Percentiles rank a stretch among this genome's conserved stretches.
Evolutionary conservation across 2,329 filamentous ascomycete species (phyloP).

Genomic region (Mollisia scopiformis): DNA sequence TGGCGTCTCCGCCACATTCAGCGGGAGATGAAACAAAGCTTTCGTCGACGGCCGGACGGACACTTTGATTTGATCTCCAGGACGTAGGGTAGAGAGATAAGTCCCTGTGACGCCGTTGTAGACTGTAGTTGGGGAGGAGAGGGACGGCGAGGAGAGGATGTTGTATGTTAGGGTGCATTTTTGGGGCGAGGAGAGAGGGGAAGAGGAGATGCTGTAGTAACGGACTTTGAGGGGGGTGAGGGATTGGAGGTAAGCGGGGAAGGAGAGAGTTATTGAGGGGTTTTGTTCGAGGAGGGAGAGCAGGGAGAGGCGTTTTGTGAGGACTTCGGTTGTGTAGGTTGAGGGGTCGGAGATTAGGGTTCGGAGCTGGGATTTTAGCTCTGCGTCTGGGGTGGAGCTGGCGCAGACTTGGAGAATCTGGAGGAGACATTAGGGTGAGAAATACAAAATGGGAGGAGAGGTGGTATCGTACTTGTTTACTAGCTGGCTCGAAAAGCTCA

Average conservation of each 20-base stretch:
- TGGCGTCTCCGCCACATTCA: conserved; percentile 31
- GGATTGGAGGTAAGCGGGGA: conserved; percentile 70
- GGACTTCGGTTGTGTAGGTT: background rate
- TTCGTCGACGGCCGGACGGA: background rate
- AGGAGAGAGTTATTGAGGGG: conserved; percentile 58
- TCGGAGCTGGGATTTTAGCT: background rate
- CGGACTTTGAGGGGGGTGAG: conserved; percentile 74
- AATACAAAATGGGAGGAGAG: conserved; percentile 20
- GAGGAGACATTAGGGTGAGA: background rate
- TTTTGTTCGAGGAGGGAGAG: conserved; percentile 71
- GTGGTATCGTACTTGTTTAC: conserved; percentile 56
- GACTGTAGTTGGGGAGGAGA: background rate
- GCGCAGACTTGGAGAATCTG: conserved; percentile 7
- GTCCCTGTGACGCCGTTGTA: conserved; percentile 63
- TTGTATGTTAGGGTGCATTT: conserved; percentile 4
- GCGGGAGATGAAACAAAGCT: conserved; percentile 30
- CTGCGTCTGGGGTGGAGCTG: background rate
- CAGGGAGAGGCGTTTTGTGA: conserved; percentile 57
- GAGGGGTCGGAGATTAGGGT: background rate
- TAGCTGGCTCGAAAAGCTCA: conserved; percentile 73
- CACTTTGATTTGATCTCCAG: background rate
- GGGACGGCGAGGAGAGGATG: background rate
- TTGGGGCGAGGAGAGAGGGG: conserved; percentile 60
- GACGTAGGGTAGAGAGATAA: conserved; percentile 51
- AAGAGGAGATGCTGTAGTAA: conserved; percentile 78